These are phyloP conservation scores for Hypoxylon trugodes DNA, from an alignment of 495 filamentous ascomycete genomes.

Conservation along the genomic window DNA sequence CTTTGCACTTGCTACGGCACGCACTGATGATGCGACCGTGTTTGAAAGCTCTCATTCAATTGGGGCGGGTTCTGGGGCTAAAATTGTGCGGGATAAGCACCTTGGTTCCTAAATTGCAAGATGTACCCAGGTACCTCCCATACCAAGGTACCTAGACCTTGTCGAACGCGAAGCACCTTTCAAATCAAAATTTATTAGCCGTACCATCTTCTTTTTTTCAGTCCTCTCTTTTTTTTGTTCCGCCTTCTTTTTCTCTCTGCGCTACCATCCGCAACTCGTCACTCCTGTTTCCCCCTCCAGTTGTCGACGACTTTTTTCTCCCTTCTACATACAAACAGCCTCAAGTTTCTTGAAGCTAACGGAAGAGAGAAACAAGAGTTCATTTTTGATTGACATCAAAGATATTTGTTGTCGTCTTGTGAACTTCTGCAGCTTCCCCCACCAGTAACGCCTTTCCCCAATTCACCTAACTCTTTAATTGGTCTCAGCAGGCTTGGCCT, in stretches of 20 bases:
- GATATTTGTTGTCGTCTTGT: background rate
- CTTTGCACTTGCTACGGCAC: constrained; percentile 12
- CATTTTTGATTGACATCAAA: constrained; percentile 2
- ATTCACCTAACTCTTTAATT: constrained; percentile 35
- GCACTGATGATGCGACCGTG: constrained; percentile 38
- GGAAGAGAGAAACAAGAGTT: constrained; percentile 33
- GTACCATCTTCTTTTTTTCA: constrained; percentile 28
- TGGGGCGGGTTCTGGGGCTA: constrained; percentile 38
- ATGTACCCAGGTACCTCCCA: constrained; percentile 12
- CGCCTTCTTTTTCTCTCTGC: constrained; percentile 24
- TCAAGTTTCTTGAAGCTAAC: constrained; percentile 23
- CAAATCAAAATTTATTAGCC: constrained; percentile 42
- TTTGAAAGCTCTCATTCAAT: constrained; percentile 35
- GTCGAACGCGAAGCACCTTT: constrained; percentile 30
- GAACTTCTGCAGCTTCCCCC: constrained; percentile 5
- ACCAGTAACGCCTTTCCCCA: constrained; percentile 19
- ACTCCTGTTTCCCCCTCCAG: constrained; percentile 26
- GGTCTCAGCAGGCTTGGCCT: constrained; percentile 43
- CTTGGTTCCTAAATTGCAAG: constrained; percentile 23
- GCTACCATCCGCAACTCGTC: too few relatives aligned
- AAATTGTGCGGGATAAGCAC: constrained; percentile 39
- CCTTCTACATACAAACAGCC: constrained; percentile 18
- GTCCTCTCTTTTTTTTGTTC: constrained; percentile 18
- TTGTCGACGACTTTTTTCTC: constrained; percentile 29
- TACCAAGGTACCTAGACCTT: constrained; percentile 11